Evolutionary conservation across 257 asterid species (phyloP).

Genomic region (Scutellaria galericulata): DNA sequence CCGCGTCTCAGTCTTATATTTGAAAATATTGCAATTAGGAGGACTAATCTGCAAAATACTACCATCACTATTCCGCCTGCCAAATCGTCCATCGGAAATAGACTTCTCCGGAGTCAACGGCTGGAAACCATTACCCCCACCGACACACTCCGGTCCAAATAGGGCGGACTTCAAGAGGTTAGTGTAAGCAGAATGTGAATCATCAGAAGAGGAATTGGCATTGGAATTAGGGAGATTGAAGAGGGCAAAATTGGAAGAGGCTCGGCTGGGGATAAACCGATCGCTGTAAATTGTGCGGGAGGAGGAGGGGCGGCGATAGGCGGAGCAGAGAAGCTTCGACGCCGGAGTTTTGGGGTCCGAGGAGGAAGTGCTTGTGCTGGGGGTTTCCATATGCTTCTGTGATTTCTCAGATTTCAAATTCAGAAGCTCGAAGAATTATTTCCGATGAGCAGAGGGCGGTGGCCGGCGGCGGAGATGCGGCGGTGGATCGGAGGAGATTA

Average conservation of each 20-base stretch:
- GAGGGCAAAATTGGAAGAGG: constrained; percentile 86
- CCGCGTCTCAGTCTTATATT: constrained; percentile 78
- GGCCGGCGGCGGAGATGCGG: constrained; percentile 34
- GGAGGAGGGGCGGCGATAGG: constrained; percentile 67
- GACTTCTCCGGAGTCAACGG: constrained; percentile 75
- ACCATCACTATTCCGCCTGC: constrained; percentile 34
- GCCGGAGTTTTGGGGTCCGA: constrained; percentile 52
- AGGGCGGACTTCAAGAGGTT: constrained; percentile 70
- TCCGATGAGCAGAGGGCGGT: constrained; percentile 5
- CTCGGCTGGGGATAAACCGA: constrained; percentile 86
- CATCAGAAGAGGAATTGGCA: constrained; percentile 53
- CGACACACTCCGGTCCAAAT: constrained; percentile 66
- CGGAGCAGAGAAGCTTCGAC: constrained; percentile 39
- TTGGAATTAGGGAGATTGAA: constrained; percentile 64
- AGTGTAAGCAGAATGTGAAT: constrained; percentile 68
- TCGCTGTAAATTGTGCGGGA: constrained; percentile 84
- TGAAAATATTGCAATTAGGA: constrained; percentile 77
- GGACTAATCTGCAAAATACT: constrained; percentile 47
- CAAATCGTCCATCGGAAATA: constrained; percentile 38
- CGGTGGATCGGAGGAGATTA: constrained; percentile 36
- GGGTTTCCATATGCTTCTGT: constrained; percentile 37
- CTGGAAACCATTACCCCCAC: constrained; percentile 46
- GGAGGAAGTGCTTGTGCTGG: constrained; percentile 39
- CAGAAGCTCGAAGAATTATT: neutral
- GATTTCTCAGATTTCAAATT: constrained; percentile 1